Evolutionary conservation across 305 asterid species (phyloP).

Genomic region (Plantago rigida): DNA sequence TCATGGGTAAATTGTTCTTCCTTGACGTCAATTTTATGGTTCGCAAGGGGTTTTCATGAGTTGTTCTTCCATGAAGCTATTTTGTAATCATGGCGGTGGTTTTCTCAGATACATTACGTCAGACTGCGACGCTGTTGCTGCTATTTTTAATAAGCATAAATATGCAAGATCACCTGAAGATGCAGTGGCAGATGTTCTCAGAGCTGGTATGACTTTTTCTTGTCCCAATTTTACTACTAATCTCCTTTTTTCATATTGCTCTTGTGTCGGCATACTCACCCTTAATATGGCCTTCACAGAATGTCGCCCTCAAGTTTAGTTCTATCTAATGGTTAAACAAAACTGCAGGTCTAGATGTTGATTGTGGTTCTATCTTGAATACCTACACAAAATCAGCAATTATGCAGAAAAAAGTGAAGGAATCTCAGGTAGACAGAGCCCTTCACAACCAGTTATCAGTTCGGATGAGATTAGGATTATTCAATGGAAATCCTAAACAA

Average conservation of each 20-base stretch:
- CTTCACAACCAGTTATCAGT: constrained; percentile 52
- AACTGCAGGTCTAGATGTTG: constrained; percentile 54
- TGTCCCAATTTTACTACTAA: neutral
- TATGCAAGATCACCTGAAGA: constrained; percentile 65
- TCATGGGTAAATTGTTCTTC: constrained; percentile 40
- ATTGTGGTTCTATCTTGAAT: constrained; percentile 47
- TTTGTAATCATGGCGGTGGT: constrained; percentile 7
- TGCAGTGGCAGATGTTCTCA: constrained; percentile 72
- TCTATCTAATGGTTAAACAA: neutral
- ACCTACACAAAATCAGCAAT: constrained; percentile 57
- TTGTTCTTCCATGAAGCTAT: neutral
- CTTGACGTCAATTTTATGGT: constrained; percentile 7
- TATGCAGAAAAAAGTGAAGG: constrained; percentile 32
- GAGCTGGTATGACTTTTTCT: constrained; percentile 47
- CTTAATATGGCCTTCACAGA: too few relatives aligned
- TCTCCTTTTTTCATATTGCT: too few relatives aligned
- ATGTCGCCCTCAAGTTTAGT: too few relatives aligned
- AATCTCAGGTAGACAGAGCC: constrained; percentile 42
- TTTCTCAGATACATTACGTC: constrained; percentile 66
- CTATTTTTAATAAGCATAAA: constrained; percentile 44
- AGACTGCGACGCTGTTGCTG: constrained; percentile 71
- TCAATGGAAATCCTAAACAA: constrained; percentile 42
- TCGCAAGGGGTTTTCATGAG: neutral
- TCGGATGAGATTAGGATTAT: constrained; percentile 53
- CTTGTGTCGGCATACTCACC: too few relatives aligned